These are phyloP conservation scores for Phlebiopsis flavidoalba DNA, from an alignment of 768 basidiomycete genomes.

Conservation along the genomic window DNA sequence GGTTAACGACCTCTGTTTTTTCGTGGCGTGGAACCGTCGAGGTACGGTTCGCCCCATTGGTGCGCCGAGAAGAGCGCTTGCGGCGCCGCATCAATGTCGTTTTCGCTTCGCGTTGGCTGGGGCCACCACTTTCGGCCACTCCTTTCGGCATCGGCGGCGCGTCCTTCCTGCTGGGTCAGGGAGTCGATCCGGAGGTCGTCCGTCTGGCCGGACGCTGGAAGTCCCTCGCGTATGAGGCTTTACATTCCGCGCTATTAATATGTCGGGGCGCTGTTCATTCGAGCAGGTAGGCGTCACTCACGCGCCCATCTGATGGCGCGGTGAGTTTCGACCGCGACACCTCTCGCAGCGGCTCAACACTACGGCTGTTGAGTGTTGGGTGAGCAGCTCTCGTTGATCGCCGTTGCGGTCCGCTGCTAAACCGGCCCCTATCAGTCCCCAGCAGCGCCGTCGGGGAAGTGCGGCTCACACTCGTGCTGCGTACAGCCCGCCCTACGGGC, in stretches of 20 bases:
- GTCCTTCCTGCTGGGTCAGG: constrained; percentile 27
- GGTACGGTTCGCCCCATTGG: constrained; percentile 27
- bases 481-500: neutral
- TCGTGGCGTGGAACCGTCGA: constrained; percentile 28
- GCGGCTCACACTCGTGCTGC: neutral
- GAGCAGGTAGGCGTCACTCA: constrained; percentile 20
- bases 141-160: constrained; percentile 42
- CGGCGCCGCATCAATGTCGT: constrained; percentile 28
- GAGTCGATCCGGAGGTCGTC: constrained; percentile 31
- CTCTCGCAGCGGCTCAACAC: no score
- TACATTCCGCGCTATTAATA: no score
- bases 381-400: constrained; percentile 2
- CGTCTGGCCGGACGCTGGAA: constrained; percentile 31
- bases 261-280: no score
- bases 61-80: constrained; percentile 23
- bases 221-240: constrained; percentile 34
- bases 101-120: constrained; percentile 18
- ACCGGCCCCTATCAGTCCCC: neutral
- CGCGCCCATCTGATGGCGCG: constrained; percentile 1
- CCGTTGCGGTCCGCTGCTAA: constrained; percentile 1
- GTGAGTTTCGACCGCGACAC: no score
- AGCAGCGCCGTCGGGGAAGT: neutral
- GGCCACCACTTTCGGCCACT: constrained; percentile 35
- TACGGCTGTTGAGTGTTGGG: neutral
- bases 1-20: no score